These are phyloP conservation scores for Chalciporus pseudorubinellus DNA, from an alignment of 768 basidiomycete species.

Conservation along the genomic window DNA sequence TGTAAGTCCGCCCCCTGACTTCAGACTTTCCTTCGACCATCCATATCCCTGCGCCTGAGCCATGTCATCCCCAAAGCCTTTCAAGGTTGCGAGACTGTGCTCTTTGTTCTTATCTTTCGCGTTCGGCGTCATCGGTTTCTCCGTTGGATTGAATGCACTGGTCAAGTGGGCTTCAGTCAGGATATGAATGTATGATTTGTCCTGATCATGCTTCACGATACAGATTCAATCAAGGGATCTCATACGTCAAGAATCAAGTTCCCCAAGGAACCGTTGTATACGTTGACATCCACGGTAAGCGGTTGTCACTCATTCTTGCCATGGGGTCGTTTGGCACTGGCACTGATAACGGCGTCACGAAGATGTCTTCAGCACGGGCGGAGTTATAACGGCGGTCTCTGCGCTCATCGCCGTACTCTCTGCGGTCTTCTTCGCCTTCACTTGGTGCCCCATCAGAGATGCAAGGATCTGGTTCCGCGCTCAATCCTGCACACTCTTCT, in stretches of 20 bases:
- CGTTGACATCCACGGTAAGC: constrained; percentile 15
- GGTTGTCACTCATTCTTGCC: neutral
- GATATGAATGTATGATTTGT: neutral
- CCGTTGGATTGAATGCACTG: constrained; percentile 20
- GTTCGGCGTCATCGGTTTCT: constrained; percentile 24
- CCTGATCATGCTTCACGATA: neutral
- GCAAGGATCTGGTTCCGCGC: constrained; percentile 20
- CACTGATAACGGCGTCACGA: neutral
- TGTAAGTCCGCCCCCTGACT: neutral
- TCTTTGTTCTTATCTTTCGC: constrained; percentile 31
- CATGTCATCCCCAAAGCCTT: constrained; percentile 8
- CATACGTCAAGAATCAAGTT: constrained; percentile 5
- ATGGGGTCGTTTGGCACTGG: no score
- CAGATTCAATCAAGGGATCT: constrained; percentile 15
- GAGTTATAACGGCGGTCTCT: constrained; percentile 35
- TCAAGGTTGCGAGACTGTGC: constrained; percentile 14
- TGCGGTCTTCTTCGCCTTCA: constrained; percentile 26
- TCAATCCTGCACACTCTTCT: constrained; percentile 39
- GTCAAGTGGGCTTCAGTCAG: constrained; percentile 15
- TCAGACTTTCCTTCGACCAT: neutral
- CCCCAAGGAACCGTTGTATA: constrained; percentile 7
- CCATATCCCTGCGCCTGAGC: neutral
- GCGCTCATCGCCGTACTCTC: constrained; percentile 34
- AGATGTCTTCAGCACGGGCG: constrained; percentile 43
- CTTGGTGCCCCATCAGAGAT: constrained; percentile 10